Base-by-base conservation (phyloP, 768 basidiomycete species). In the Trametes coccinea region DNA sequence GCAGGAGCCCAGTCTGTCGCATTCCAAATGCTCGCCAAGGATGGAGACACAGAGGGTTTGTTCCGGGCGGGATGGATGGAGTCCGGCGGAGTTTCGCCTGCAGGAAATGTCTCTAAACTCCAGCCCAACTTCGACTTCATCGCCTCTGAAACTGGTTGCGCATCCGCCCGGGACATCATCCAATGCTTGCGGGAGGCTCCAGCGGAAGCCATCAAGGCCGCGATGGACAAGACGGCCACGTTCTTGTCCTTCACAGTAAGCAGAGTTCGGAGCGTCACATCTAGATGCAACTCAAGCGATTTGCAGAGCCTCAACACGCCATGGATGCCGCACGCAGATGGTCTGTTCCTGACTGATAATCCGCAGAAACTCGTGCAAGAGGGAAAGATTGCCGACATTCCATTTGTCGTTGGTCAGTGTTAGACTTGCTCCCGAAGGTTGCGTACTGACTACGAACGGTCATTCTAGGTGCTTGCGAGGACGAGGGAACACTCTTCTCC, bases 291-390 rank as follows among this genome's bases (percentile, higher is more conserved):
- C 22, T 4, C 4, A 2, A 37, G 11, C 11, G 34, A 37, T 27
- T 16, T 5, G 10, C 37, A 83, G 82, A 77, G 80, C 1, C 67
- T 82, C 49, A 71, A 69, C 34, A 70, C 82, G 40, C 75, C 82
- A 0, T 86, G 81, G 82, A 69, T 79, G 6, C 82, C 83, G 30
- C 75, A 80, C 6, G 72, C 77, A 5, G 84, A 85, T 60, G 83
- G 82, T 1, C 67, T 75, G 2, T 80, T 84, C 66, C 60, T 85
- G 22, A 76, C 75, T 1, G 81, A 79, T 39, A 64, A 41, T 16
- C 64, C 81, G 5, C 62, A 64, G 77, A 77, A 46, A 1, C 73
- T 82, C 10, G 73, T 84, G 14, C 67, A 75, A 50, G 65, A 78
- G 40, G 80, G 79, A 0, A 77, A 74, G 49, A 73, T 84, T n/a